phyloP scores from a whole-genome alignment of 495 filamentous ascomycete genomes.

The Trichoderma gamsii region DNA sequence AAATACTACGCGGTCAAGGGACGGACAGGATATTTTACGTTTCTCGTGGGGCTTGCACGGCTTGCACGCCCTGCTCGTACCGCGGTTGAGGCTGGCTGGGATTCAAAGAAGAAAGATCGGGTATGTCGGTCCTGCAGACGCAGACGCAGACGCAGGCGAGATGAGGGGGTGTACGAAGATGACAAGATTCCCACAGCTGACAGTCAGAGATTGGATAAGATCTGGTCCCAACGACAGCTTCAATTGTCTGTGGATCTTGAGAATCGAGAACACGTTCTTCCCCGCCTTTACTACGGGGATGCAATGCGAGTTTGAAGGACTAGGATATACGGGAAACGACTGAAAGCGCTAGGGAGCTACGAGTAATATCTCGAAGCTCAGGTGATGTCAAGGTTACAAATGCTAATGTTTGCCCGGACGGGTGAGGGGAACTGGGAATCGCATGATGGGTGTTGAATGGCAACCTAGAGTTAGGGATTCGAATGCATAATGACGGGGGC shows the following conservation, averaged over 20 bases:
- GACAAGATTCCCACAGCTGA: background rate
- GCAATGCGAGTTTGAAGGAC: background rate
- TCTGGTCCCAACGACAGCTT: background rate
- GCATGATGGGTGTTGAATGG: background rate
- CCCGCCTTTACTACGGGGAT: background rate
- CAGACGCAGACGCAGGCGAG: background rate
- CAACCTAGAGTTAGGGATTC: background rate
- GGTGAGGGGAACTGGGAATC: background rate
- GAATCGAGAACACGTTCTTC: slow-evolving; percentile 12
- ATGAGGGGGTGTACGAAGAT: background rate
- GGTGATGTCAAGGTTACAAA: background rate
- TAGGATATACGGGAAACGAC: background rate
- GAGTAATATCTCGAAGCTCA: background rate
- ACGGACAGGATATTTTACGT: background rate
- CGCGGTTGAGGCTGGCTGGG: background rate
- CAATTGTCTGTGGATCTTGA: background rate
- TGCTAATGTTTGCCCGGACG: background rate
- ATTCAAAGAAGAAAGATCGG: slow-evolving; percentile 3
- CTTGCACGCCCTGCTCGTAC: background rate
- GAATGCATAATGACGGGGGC: background rate
- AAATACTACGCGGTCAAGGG: background rate
- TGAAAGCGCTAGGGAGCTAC: background rate
- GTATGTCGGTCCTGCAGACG: background rate
- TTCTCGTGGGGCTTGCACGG: background rate
- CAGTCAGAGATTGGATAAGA: background rate